A percentile compares a stretch with the other conserved stretches of the same genome.
Conservation (phyloP, 768 basidiomycete genomes). For the Leccinum disarticulatum region DNA sequence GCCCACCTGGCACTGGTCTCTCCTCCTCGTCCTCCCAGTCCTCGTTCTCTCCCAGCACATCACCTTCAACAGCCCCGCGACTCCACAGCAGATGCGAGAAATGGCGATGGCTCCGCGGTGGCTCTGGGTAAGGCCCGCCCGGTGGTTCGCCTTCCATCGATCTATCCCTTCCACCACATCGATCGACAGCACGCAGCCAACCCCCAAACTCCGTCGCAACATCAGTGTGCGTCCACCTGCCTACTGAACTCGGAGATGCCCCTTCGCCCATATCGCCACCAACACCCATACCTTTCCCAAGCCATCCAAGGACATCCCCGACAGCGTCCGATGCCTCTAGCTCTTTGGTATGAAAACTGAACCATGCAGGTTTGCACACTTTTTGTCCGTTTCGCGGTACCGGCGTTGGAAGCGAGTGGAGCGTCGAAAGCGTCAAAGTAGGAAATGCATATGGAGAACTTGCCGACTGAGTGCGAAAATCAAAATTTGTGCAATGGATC, state of each 20-base stretch:
- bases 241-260: conserved; percentile 16
- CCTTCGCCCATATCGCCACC: conserved; percentile 14
- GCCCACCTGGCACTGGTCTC: conserved; percentile 25
- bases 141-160: neutral
- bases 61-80: conserved; percentile 23
- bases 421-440: conserved; percentile 71
- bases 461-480: conserved; percentile 54
- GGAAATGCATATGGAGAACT: conserved; percentile 84
- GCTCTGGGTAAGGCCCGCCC: neutral
- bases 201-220: conserved; percentile 60
- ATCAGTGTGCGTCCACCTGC: conserved; percentile 52
- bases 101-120: conserved; percentile 39
- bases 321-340: conserved; percentile 63
- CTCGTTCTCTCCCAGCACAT: conserved; percentile 31
- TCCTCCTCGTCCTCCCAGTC: conserved; percentile 31
- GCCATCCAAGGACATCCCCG: conserved; percentile 55
- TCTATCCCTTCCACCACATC: neutral
- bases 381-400: conserved; percentile 79
- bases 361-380: conserved; percentile 85
- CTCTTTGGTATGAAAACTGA: conserved; percentile 57
- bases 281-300: conserved; percentile 34
- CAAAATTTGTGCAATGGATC: neutral
- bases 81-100: conserved; percentile 57
- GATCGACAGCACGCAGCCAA: conserved; percentile 52
- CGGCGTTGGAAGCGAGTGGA: conserved; percentile 87